Evolutionary conservation across 495 filamentous ascomycete species (phyloP).

Genomic region (Aspergillus sclerotiicarbonarius): DNA sequence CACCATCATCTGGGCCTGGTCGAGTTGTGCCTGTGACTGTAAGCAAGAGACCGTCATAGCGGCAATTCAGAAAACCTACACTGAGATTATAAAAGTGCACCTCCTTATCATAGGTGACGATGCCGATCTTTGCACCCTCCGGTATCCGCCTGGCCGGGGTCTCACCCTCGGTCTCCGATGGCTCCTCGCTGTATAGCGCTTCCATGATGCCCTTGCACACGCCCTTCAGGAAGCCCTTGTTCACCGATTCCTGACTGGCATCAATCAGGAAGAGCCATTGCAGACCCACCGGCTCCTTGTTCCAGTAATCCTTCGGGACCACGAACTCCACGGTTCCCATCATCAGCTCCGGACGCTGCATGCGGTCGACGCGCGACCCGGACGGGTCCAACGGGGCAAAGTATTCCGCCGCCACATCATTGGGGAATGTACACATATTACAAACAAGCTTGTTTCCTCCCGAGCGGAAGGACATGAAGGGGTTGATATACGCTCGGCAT

Average conservation of each 20-base stretch:
- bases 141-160: slow-evolving; percentile 59
- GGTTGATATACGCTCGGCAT: slow-evolving; percentile 97
- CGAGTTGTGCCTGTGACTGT: slow-evolving; percentile 61
- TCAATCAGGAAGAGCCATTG: slow-evolving; percentile 91
- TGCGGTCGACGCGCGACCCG: slow-evolving; percentile 82
- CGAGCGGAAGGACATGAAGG: slow-evolving; percentile 94
- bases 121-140: slow-evolving; percentile 80
- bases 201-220: slow-evolving; percentile 86
- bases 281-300: slow-evolving; percentile 85
- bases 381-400: slow-evolving; percentile 87
- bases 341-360: slow-evolving; percentile 84
- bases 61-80: slow-evolving; percentile 49
- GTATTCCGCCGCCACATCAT: slow-evolving; percentile 90
- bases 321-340: slow-evolving; percentile 93
- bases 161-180: slow-evolving; percentile 56
- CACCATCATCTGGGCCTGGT: slow-evolving; percentile 95
- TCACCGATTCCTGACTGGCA: slow-evolving; percentile 83
- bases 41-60: slow-evolving; percentile 15
- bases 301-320: slow-evolving; percentile 98
- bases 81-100: slow-evolving; percentile 97
- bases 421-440: slow-evolving; percentile 97
- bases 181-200: slow-evolving; percentile 73
- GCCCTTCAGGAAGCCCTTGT: slow-evolving; percentile 83
- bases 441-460: slow-evolving; percentile 96
- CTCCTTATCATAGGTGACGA: slow-evolving; percentile 93